These are phyloP conservation scores for Cryoendolithus antarcticus DNA, from an alignment of 2,329 filamentous ascomycete species.

Conservation along the genomic window DNA sequence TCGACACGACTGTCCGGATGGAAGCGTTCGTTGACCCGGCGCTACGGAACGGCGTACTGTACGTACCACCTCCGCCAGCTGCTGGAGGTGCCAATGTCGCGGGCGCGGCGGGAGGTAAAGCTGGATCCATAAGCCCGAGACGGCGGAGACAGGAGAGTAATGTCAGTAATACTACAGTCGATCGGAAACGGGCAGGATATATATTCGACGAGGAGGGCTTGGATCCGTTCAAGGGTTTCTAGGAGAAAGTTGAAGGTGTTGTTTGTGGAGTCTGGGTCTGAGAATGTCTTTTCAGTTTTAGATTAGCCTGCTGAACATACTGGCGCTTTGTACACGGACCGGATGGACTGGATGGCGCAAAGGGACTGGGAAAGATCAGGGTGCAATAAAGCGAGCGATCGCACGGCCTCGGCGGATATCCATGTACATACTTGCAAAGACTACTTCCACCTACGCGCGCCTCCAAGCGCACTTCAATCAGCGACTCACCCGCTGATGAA, in stretches of 20 bases:
- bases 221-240: constrained; percentile 26
- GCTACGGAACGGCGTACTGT: constrained; percentile 19
- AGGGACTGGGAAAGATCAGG: no score
- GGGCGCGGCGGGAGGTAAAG: constrained; percentile 2
- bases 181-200: constrained; percentile 20
- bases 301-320: no score
- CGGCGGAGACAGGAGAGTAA: constrained; percentile 16
- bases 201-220: constrained; percentile 23
- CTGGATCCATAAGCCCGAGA: background rate
- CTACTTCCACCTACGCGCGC: no score
- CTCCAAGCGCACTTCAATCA: no score
- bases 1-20: constrained; percentile 69
- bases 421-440: no score
- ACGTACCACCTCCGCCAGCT: constrained; percentile 18
- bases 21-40: constrained; percentile 73
- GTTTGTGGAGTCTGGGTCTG: no score
- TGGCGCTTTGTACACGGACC: no score
- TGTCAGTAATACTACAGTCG: constrained; percentile 17
- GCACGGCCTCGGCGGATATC: no score
- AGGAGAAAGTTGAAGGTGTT: constrained; percentile 1
- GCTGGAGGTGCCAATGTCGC: constrained; percentile 6
- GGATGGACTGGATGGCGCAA: no score
- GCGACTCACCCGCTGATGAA: no score
- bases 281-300: no score
- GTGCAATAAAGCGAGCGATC: no score